A percentile compares a stretch with the other conserved stretches of the same genome.
Evolutionary conservation across 257 asterid species (phyloP).

Genomic region (Scutellaria galericulata): DNA sequence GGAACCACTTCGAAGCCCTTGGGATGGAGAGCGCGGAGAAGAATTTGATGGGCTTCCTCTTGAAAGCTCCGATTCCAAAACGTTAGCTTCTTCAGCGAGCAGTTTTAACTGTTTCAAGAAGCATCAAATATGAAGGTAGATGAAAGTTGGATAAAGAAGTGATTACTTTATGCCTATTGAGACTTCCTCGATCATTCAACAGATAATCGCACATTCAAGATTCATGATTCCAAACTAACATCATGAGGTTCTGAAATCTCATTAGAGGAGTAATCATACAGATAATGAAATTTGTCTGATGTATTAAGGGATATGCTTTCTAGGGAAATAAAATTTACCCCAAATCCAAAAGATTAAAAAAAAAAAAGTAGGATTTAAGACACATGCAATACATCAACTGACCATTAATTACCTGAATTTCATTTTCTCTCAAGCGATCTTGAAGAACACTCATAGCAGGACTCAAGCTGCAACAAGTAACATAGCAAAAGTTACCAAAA

Average conservation of each 20-base stretch:
- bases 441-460: constrained; percentile 90
- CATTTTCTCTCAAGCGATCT: constrained; percentile 90
- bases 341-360: neutral
- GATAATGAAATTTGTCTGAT: too few relatives aligned
- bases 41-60: constrained; percentile 53
- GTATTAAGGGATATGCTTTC: too few relatives aligned
- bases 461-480: constrained; percentile 70
- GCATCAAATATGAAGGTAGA: neutral
- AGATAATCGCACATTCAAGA: too few relatives aligned
- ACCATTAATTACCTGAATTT: constrained; percentile 71
- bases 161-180: too few relatives aligned
- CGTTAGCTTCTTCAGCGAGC: constrained; percentile 75
- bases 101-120: constrained; percentile 58
- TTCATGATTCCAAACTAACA: too few relatives aligned
- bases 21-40: constrained; percentile 71
- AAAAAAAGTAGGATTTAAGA: neutral
- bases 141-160: too few relatives aligned
- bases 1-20: constrained; percentile 52
- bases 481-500: constrained; percentile 26
- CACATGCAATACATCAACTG: neutral
- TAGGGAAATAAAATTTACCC: too few relatives aligned
- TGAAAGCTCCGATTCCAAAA: constrained; percentile 57
- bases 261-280: too few relatives aligned
- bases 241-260: too few relatives aligned
- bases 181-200: too few relatives aligned